Conservation (phyloP, 805 yeast species). For the Pichia exigua region DNA sequence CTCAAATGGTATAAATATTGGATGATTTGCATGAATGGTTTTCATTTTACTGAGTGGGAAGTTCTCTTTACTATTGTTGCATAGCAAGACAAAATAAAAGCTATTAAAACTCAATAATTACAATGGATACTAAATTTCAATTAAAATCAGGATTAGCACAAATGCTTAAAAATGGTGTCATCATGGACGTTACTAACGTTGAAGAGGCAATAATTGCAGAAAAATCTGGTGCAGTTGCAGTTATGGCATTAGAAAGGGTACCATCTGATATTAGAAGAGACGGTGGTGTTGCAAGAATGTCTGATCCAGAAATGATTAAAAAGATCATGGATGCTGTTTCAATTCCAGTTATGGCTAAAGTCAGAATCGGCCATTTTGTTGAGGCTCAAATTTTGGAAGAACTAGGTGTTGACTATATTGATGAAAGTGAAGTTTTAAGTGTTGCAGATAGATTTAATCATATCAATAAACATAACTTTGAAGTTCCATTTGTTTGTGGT, state of each 20-base stretch:
- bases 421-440: constrained; percentile 78
- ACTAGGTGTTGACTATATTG: constrained; percentile 69
- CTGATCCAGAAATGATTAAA: constrained; percentile 73
- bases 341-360: constrained; percentile 80
- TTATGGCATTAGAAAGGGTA: constrained; percentile 79
- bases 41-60: neutral
- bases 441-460: constrained; percentile 70
- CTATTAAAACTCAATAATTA: too few relatives aligned
- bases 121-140: constrained; percentile 26
- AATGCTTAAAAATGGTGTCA: constrained; percentile 76
- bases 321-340: constrained; percentile 64
- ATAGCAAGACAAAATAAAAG: constrained; percentile 11
- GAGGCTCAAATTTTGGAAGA: constrained; percentile 75
- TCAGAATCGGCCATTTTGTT: constrained; percentile 74
- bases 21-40: neutral
- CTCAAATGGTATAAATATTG: neutral
- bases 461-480: constrained; percentile 50
- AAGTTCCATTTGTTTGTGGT: constrained; percentile 79
- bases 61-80: neutral
- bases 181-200: constrained; percentile 67
- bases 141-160: constrained; percentile 77
- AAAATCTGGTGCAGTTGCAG: constrained; percentile 82
- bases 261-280: constrained; percentile 81
- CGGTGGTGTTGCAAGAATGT: constrained; percentile 81
- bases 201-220: constrained; percentile 80